Percentiles rank a stretch among this genome's conserved stretches.
Evolutionary conservation across 805 yeast genomes (phyloP).

Genomic region (Allodekkera sacchari): DNA sequence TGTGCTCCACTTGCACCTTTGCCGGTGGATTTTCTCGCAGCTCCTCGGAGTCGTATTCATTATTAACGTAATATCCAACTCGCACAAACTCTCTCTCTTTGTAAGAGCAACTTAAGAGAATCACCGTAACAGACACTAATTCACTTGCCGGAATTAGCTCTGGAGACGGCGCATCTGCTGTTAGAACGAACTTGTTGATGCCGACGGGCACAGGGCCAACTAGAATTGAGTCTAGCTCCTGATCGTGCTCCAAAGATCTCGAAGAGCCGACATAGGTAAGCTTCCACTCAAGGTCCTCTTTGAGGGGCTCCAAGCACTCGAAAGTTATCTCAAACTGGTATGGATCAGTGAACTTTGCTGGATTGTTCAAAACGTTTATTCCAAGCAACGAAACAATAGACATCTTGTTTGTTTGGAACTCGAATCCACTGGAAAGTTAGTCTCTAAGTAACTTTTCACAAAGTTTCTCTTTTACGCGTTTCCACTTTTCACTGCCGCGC

Average conservation of each 20-base stretch:
- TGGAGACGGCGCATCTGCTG: conserved; percentile 95
- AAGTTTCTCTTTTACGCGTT: no score
- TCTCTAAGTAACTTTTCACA: no score
- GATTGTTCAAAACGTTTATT: conserved; percentile 86
- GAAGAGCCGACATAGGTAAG: conserved; percentile 95
- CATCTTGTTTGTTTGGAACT: conserved; percentile 46
- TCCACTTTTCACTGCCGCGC: no score
- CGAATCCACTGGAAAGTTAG: no score
- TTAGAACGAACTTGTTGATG: conserved; percentile 81
- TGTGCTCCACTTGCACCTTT: conserved; percentile 88
- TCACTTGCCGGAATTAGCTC: conserved; percentile 95
- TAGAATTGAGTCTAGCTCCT: conserved; percentile 88
- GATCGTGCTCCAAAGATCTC: conserved; percentile 90
- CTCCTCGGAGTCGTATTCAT: conserved; percentile 92
- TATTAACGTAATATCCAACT: conserved; percentile 96
- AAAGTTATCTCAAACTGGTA: conserved; percentile 96
- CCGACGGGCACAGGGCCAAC: conserved; percentile 99
- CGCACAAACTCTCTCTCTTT: conserved; percentile 91
- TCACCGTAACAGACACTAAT: conserved; percentile 90
- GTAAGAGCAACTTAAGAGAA: conserved; percentile 85
- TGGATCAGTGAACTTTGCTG: conserved; percentile 88
- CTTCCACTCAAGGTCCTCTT: conserved; percentile 94
- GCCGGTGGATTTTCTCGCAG: conserved; percentile 89
- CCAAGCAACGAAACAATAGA: conserved; percentile 90
- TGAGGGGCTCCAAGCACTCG: conserved; percentile 89